These are phyloP conservation scores for Mortierella hygrophila DNA, from an alignment of 192 early-diverging fungal species.

Conservation along the genomic window DNA sequence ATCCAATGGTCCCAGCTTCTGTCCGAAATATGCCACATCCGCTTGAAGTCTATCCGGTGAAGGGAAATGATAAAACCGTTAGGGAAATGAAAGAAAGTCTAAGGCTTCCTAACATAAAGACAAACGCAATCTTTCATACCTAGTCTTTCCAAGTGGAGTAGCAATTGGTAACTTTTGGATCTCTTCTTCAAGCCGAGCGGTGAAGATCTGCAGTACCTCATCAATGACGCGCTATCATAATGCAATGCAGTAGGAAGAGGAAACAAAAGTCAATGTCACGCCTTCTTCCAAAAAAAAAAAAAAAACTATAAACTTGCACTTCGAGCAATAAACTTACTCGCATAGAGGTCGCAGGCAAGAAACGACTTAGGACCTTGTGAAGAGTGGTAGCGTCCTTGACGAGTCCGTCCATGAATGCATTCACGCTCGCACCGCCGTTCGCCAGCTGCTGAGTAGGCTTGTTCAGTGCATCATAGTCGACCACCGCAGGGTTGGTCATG, in stretches of 20 bases:
- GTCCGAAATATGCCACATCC: constrained; percentile 41
- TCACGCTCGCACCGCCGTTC: constrained; percentile 55
- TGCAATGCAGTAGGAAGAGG: neutral
- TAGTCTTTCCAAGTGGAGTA: constrained; percentile 73
- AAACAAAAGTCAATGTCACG: neutral
- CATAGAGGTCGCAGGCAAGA: constrained; percentile 79
- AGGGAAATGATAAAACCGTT: neutral
- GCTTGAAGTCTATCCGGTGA: constrained; percentile 32
- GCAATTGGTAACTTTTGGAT: constrained; percentile 65
- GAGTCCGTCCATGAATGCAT: constrained; percentile 82
- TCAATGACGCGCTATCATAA: constrained; percentile 74
- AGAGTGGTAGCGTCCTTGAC: constrained; percentile 93
- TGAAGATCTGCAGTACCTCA: constrained; percentile 85
- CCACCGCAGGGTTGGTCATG: constrained; percentile 69
- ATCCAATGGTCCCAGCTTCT: constrained; percentile 43
- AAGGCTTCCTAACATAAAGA: neutral
- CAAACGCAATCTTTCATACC: constrained; percentile 45
- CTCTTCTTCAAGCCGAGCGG: constrained; percentile 79
- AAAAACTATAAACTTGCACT: neutral
- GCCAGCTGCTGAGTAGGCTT: constrained; percentile 51
- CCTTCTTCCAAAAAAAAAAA: neutral
- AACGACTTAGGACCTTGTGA: constrained; percentile 92
- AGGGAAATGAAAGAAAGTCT: neutral
- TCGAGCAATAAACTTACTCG: constrained; percentile 61
- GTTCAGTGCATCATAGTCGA: constrained; percentile 46